Percentiles rank a stretch among this genome's conserved stretches.
Conservation (phyloP, 2,329 filamentous ascomycete genomes). For the Sporothrix humicola region DNA sequence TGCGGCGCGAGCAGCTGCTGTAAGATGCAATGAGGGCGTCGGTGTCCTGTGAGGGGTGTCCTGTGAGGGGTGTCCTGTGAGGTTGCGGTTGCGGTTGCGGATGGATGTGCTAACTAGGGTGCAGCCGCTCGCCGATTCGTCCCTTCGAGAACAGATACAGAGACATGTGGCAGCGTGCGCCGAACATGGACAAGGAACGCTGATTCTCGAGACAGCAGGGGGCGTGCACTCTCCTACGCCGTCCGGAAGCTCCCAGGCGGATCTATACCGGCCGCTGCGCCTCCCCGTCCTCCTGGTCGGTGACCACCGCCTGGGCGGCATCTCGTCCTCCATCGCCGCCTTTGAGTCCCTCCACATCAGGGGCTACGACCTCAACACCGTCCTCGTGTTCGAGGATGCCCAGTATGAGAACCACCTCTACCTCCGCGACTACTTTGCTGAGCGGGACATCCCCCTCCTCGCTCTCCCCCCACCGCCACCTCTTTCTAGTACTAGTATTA, state of each 20-base stretch:
- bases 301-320: conserved; percentile 77
- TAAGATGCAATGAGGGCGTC: neutral
- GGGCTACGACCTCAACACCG: conserved; percentile 75
- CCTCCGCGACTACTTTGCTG: conserved; percentile 68
- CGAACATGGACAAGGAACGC: conserved; percentile 44
- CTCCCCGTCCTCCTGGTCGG: conserved; percentile 75
- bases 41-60: conserved; percentile 6
- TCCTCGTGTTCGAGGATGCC: conserved; percentile 71
- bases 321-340: conserved; percentile 78
- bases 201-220: conserved; percentile 80
- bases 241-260: conserved; percentile 76
- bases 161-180: conserved; percentile 59
- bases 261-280: conserved; percentile 76
- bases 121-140: neutral
- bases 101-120: neutral
- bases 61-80: conserved; percentile 7
- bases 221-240: conserved; percentile 81
- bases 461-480: conserved; percentile 65
- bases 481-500: conserved; percentile 35
- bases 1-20: neutral
- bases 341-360: conserved; percentile 79
- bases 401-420: conserved; percentile 73
- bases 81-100: neutral
- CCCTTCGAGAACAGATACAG: neutral
- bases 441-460: conserved; percentile 62